Conservation (phyloP, 331 rosid genomes). For the Telfairia occidentalis region DNA sequence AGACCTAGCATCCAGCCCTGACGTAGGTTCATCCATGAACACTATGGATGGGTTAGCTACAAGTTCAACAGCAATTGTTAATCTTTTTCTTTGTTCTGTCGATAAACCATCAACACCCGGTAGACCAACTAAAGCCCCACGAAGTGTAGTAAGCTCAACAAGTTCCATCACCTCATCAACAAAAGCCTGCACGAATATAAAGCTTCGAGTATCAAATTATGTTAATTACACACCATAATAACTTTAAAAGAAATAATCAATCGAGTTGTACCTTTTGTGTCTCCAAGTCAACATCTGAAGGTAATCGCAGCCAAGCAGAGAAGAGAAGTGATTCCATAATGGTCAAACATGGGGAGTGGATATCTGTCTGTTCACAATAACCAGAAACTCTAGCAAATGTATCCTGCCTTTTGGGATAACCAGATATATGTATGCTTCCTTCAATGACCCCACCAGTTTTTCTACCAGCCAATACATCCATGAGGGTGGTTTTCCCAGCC, state of each 20-base stretch:
- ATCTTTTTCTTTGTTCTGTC: slow-evolving; percentile 90
- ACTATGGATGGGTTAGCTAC: slow-evolving; percentile 96
- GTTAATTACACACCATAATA: not conserved
- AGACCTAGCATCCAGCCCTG: slow-evolving; percentile 95
- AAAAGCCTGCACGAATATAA: slow-evolving; percentile 54
- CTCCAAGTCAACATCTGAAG: slow-evolving; percentile 65
- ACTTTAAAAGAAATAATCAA: not conserved
- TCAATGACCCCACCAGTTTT: slow-evolving; percentile 93
- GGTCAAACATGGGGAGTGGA: slow-evolving; percentile 95
- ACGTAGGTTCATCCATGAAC: slow-evolving; percentile 99
- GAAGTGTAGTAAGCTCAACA: slow-evolving; percentile 80
- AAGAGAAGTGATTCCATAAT: slow-evolving; percentile 80
- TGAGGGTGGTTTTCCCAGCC: slow-evolving; percentile 94
- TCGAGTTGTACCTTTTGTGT: slow-evolving; percentile 62
- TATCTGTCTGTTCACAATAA: slow-evolving; percentile 94
- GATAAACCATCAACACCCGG: slow-evolving; percentile 95
- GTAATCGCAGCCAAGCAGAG: slow-evolving; percentile 93
- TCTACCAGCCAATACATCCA: slow-evolving; percentile 97
- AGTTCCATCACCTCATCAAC: slow-evolving; percentile 98
- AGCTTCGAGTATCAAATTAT: slow-evolving; percentile 2
- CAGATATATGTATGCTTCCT: slow-evolving; percentile 71
- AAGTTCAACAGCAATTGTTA: slow-evolving; percentile 91
- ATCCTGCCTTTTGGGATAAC: slow-evolving; percentile 84
- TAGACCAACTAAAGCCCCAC: slow-evolving; percentile 87
- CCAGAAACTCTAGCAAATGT: slow-evolving; percentile 97